Conservation (phyloP, 2,329 filamentous ascomycete genomes). For the Epichloe bromicola region DNA sequence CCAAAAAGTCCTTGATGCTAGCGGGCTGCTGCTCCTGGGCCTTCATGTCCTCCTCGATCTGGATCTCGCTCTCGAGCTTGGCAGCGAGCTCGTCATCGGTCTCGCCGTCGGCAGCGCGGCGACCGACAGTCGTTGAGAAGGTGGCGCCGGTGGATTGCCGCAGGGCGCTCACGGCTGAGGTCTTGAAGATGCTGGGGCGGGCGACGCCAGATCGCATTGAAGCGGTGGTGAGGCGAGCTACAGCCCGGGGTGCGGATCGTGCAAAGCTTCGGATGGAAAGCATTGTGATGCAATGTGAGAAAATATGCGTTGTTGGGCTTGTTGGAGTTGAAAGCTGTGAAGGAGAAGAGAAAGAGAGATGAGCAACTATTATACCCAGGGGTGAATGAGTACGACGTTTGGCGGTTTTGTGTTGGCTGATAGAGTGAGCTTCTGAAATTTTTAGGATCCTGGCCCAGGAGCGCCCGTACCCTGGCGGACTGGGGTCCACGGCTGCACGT, state of each 20-base stretch:
- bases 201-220: conserved; percentile 34
- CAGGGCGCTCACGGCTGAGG: conserved; percentile 22
- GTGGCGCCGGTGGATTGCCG: conserved; percentile 25
- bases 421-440: not conserved
- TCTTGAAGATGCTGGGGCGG: conserved; percentile 36
- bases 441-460: not conserved
- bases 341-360: conserved; percentile 4
- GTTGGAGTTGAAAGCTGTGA: conserved; percentile 4
- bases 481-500: not conserved
- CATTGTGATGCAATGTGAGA: conserved; percentile 36
- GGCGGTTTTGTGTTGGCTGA: not conserved
- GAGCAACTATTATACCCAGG: not conserved
- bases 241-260: conserved; percentile 52
- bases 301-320: not conserved
- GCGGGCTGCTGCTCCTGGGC: conserved; percentile 57
- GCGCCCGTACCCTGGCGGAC: not conserved
- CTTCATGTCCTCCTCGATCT: conserved; percentile 73
- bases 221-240: conserved; percentile 43
- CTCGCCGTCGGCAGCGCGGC: conserved; percentile 30
- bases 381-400: not conserved
- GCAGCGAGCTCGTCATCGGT: conserved; percentile 68
- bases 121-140: conserved; percentile 33
- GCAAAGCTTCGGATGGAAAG: conserved; percentile 53
- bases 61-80: conserved; percentile 75
- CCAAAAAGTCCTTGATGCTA: conserved; percentile 76